phyloP scores from a whole-genome alignment of 352 stramenopile species.

The Pythium insidiosum region DNA sequence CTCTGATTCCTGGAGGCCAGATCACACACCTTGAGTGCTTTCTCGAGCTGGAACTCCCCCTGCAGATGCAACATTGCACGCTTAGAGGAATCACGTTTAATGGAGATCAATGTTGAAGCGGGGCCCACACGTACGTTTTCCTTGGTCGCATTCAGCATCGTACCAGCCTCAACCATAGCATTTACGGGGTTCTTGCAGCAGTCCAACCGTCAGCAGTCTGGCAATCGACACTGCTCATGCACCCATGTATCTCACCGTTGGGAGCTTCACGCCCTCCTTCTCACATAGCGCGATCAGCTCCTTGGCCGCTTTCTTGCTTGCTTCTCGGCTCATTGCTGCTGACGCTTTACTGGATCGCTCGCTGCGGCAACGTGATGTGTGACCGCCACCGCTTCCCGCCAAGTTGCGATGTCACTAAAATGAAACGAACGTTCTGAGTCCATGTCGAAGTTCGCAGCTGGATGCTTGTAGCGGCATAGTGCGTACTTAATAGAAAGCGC shows the following conservation, averaged over 20 bases:
- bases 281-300: slow-evolving; percentile 76
- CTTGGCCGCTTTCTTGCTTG: slow-evolving; percentile 59
- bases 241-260: slow-evolving; percentile 37
- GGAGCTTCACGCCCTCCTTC: slow-evolving; percentile 68
- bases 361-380: no score
- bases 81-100: no score
- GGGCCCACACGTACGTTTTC: slow-evolving; percentile 52
- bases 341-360: background rate
- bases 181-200: slow-evolving; percentile 55
- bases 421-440: no score
- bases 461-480: no score
- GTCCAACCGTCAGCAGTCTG: background rate
- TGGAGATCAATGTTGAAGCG: background rate
- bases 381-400: no score
- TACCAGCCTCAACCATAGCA: slow-evolving; percentile 73
- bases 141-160: slow-evolving; percentile 80
- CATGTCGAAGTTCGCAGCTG: no score
- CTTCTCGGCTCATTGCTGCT: slow-evolving; percentile 24
- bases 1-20: no score
- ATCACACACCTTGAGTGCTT: slow-evolving; percentile 65
- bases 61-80: no score
- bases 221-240: background rate
- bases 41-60: slow-evolving; percentile 68
- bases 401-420: no score
- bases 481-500: no score